Conservation (phyloP, 352 stramenopile species). For the Elongisporangium prolatum region DNA sequence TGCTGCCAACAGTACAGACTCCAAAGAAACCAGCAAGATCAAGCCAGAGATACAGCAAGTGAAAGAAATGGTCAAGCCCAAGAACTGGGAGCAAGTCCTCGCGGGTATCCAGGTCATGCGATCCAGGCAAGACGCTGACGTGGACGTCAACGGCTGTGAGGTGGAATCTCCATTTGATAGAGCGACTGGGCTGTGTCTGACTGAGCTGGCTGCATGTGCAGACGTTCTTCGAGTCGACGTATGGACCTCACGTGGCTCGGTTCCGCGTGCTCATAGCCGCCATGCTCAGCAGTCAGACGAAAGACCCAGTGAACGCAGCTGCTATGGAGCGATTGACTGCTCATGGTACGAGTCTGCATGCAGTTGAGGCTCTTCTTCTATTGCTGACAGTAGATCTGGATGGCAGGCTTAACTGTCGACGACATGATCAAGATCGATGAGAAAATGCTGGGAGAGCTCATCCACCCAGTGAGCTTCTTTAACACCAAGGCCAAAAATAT, state of each 20-base stretch:
- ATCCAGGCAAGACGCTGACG: conserved; percentile 50
- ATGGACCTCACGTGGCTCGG: conserved; percentile 41
- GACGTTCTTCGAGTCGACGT: conserved; percentile 36
- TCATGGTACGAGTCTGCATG: conserved; percentile 27
- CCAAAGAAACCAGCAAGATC: conserved; percentile 2
- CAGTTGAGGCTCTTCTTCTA: not conserved
- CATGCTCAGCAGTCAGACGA: conserved; percentile 97
- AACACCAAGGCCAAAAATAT: conserved; percentile 97
- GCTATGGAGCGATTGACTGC: conserved; percentile 62
- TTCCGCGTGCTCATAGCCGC: conserved; percentile 95
- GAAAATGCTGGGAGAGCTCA: conserved; percentile 83
- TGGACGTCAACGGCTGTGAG: conserved; percentile 68
- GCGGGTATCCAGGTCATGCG: conserved; percentile 67
- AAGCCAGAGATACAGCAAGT: conserved; percentile 23
- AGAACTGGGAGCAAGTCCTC: conserved; percentile 53
- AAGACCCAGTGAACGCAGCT: conserved; percentile 89
- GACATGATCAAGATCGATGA: conserved; percentile 83
- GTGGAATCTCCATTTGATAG: conserved; percentile 12
- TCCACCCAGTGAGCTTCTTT: conserved; percentile 93
- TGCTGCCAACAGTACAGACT: conserved; percentile 6
- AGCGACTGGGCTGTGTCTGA: not conserved
- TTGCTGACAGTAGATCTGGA: not conserved
- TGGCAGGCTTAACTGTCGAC: conserved; percentile 78
- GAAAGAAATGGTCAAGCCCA: conserved; percentile 21
- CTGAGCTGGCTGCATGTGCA: conserved; percentile 4